Evolutionary conservation across 257 asterid species (phyloP).

Genomic region (Cynanchum wilfordii): DNA sequence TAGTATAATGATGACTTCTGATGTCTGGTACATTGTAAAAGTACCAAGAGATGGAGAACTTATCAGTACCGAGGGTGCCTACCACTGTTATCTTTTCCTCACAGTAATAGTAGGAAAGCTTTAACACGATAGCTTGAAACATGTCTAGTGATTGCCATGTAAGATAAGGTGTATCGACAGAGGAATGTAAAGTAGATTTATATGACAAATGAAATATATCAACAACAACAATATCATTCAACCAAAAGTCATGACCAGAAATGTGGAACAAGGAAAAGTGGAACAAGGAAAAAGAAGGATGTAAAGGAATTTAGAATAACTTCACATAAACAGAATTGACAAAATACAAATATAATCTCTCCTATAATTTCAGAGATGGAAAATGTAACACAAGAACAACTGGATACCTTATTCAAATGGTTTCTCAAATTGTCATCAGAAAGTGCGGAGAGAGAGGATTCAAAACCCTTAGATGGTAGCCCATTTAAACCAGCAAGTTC

Average conservation of each 20-base stretch:
- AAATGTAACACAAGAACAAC: conserved; percentile 7
- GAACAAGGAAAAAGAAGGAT: background rate
- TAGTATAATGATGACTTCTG: background rate
- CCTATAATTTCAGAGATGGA: background rate
- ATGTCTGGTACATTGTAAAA: background rate
- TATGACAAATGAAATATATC: background rate
- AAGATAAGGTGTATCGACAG: background rate
- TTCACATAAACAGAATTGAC: background rate
- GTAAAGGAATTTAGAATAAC: background rate
- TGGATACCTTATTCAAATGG: conserved; percentile 59
- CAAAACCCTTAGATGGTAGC: conserved; percentile 60
- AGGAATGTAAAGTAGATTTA: background rate
- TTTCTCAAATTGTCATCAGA: conserved; percentile 45
- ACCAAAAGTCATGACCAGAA: background rate
- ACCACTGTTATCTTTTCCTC: background rate
- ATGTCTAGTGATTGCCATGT: background rate
- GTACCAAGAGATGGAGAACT: background rate
- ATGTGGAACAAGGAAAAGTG: background rate
- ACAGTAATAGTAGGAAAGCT: background rate
- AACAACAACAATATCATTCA: background rate
- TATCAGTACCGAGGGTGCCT: background rate
- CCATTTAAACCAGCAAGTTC: conserved; percentile 79
- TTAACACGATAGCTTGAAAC: background rate
- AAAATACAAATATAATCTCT: background rate
- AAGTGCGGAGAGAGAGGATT: conserved; percentile 54